Percentiles rank a stretch among this genome's conserved stretches.
Conservation (phyloP, 495 filamentous ascomycete genomes). For the Parathielavia hyrcaniae region DNA sequence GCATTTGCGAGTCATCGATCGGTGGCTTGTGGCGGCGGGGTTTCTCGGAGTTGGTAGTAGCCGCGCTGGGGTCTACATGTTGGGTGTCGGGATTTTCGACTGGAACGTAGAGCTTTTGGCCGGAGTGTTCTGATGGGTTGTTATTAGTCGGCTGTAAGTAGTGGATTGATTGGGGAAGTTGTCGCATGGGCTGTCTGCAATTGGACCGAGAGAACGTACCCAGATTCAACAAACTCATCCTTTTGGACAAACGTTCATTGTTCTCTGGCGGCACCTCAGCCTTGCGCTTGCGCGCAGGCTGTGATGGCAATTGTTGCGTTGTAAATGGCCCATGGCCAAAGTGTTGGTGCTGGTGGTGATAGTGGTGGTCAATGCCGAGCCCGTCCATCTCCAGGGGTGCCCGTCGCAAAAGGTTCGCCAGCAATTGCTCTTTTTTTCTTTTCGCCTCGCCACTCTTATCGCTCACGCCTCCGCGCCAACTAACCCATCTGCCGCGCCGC, state of each 20-base stretch:
- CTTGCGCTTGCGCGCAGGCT: slow-evolving; percentile 44
- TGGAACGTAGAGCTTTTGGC: slow-evolving; percentile 51
- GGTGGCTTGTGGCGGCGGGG: slow-evolving; percentile 1
- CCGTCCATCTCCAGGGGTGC: slow-evolving; percentile 20
- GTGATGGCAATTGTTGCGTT: slow-evolving; percentile 14
- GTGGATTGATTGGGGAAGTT: slow-evolving; percentile 3
- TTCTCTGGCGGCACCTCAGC: slow-evolving; percentile 42
- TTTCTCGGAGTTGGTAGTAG: not conserved
- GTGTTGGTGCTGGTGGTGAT: slow-evolving; percentile 12
- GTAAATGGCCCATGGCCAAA: slow-evolving; percentile 15
- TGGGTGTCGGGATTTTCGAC: slow-evolving; percentile 37
- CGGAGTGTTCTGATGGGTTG: slow-evolving; percentile 44
- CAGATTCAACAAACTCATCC: slow-evolving; percentile 72
- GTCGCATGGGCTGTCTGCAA: not conserved
- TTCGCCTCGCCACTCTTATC: slow-evolving; percentile 4
- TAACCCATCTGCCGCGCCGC: slow-evolving; percentile 6
- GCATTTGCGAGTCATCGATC: slow-evolving; percentile 56
- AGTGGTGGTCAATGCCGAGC: slow-evolving; percentile 19
- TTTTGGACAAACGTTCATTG: slow-evolving; percentile 64
- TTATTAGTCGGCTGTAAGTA: slow-evolving; percentile 18
- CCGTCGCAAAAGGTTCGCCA: slow-evolving; percentile 14
- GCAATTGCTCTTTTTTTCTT: slow-evolving; percentile 12
- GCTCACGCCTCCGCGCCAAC: slow-evolving; percentile 12
- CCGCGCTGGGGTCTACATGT: slow-evolving; percentile 5
- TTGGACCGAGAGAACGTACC: slow-evolving; percentile 48